These are phyloP conservation scores for Mycena latifolia DNA, from an alignment of 768 basidiomycete species.

Conservation along the genomic window DNA sequence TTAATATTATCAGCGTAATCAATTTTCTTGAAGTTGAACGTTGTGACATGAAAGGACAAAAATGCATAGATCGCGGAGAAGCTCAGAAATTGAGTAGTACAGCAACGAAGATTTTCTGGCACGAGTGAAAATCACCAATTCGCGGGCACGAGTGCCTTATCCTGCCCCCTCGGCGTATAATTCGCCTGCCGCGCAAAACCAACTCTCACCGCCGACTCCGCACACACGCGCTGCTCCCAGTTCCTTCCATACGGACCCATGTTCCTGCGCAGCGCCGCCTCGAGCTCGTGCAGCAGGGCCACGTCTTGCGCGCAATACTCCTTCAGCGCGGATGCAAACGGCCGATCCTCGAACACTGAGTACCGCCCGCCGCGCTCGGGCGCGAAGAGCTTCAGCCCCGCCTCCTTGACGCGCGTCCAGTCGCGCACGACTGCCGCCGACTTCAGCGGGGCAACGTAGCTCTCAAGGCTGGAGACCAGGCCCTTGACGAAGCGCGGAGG, in stretches of 20 bases:
- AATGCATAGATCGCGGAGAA: no score
- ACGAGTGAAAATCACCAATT: slow-evolving; percentile 31
- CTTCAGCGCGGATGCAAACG: slow-evolving; percentile 39
- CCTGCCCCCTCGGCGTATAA: slow-evolving; percentile 16
- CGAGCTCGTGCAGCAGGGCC: slow-evolving; percentile 41
- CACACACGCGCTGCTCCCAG: slow-evolving; percentile 22
- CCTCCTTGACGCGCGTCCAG: slow-evolving; percentile 47
- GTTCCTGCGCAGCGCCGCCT: slow-evolving; percentile 21
- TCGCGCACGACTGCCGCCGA: slow-evolving; percentile 22
- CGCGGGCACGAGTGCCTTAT: slow-evolving; percentile 26
- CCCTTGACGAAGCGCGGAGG: slow-evolving; percentile 41
- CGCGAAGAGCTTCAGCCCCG: slow-evolving; percentile 44
- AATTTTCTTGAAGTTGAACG: no score
- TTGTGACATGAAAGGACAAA: no score
- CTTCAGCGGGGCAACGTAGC: slow-evolving; percentile 40
- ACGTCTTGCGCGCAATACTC: slow-evolving; percentile 49
- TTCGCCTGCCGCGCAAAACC: background rate
- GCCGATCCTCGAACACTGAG: slow-evolving; percentile 44
- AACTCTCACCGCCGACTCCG: slow-evolving; percentile 27
- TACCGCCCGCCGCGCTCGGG: slow-evolving; percentile 45
- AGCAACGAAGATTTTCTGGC: background rate
- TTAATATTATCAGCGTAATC: no score
- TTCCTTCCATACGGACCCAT: slow-evolving; percentile 4
- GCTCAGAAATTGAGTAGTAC: no score
- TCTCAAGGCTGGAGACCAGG: slow-evolving; percentile 39